phyloP scores from a whole-genome alignment of 495 filamentous ascomycete genomes.

The Tuber calosporum region DNA sequence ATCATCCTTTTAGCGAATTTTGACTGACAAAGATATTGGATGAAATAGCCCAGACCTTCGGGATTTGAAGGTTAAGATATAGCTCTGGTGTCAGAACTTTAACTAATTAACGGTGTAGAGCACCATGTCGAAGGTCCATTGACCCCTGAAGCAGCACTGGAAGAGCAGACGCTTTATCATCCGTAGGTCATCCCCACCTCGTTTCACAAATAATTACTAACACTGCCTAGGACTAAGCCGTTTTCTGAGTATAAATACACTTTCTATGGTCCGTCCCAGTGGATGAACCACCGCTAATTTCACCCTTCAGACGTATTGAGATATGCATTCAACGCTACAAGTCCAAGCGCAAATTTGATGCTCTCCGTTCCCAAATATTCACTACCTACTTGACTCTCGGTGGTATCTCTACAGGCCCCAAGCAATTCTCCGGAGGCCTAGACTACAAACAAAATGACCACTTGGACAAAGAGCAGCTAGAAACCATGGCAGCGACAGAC shows the following conservation, averaged over 20 bases:
- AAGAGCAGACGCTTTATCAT: conserved; percentile 57
- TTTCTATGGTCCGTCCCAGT: background rate
- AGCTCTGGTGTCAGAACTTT: background rate
- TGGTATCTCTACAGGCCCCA: conserved; percentile 62
- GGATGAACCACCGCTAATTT: conserved; percentile 10
- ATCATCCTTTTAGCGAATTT: background rate
- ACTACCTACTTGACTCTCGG: conserved; percentile 72
- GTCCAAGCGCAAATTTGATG: conserved; percentile 63
- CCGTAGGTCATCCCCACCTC: conserved; percentile 39
- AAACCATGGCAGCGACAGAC: conserved; percentile 55
- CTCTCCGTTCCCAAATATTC: conserved; percentile 58
- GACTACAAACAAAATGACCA: conserved; percentile 50
- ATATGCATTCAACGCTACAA: conserved; percentile 76
- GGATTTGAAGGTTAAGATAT: conserved; percentile 51
- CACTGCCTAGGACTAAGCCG: conserved; percentile 14
- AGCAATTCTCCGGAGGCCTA: conserved; percentile 60
- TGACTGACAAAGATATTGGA: background rate
- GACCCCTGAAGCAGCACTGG: conserved; percentile 56
- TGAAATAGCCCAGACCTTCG: conserved; percentile 50
- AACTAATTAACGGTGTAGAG: conserved; percentile 45
- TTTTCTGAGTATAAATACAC: conserved; percentile 44
- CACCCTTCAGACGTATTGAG: conserved; percentile 61
- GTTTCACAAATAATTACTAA: background rate
- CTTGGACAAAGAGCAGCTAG: conserved; percentile 58
- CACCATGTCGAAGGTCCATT: conserved; percentile 71